phyloP scores from a whole-genome alignment of 306 rosid genomes.

The Cucumis melo region DNA sequence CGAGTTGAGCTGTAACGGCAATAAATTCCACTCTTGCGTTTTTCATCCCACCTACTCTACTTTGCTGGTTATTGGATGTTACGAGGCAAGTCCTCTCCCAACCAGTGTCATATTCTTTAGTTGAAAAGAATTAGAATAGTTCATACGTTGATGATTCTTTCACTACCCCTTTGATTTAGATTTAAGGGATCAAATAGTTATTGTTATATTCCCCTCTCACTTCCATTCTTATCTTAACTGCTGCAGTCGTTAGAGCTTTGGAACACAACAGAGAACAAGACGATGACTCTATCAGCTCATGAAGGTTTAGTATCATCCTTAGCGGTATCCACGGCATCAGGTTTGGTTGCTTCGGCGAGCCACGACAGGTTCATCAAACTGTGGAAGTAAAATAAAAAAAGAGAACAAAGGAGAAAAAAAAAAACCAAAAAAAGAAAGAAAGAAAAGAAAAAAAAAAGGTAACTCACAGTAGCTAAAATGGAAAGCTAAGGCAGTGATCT shows the following conservation, averaged over 20 bases:
- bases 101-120: not conserved
- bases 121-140: not conserved
- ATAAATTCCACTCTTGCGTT: conserved; percentile 71
- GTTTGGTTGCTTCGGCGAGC: conserved; percentile 86
- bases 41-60: conserved; percentile 84
- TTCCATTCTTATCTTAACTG: not conserved
- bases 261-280: conserved; percentile 88
- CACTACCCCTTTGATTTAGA: not conserved
- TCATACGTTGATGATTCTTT: not conserved
- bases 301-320: conserved; percentile 75
- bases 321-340: conserved; percentile 64
- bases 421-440: too few species aligned
- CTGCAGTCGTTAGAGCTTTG: conserved; percentile 93
- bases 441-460: not conserved
- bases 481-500: not conserved
- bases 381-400: conserved; percentile 46
- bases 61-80: conserved; percentile 86
- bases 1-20: conserved; percentile 77
- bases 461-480: not conserved
- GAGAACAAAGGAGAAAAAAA: not conserved
- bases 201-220: not conserved
- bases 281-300: conserved; percentile 80
- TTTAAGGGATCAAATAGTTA: not conserved
- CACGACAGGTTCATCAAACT: conserved; percentile 83
- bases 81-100: conserved; percentile 50